phyloP scores from a whole-genome alignment of 1,284 basidiomycete genomes.

The Hymenochaete sp. region DNA sequence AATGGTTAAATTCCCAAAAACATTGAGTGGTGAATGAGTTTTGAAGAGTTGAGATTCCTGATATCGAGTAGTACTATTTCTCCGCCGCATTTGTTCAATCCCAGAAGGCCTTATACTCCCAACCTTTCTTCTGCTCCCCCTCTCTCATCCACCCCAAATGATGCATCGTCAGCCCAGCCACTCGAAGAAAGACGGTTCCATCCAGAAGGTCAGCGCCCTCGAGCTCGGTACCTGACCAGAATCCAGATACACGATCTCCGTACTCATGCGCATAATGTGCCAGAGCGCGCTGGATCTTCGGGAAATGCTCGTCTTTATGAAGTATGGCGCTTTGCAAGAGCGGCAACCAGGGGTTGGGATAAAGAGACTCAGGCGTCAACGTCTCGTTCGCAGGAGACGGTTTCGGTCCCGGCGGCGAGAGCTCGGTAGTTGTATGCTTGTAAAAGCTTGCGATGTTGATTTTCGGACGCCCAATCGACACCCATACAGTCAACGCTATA shows the following conservation, averaged over 20 bases:
- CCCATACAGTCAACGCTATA: slow-evolving; percentile 28
- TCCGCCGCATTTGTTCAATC: no score
- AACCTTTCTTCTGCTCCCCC: slow-evolving; percentile 27
- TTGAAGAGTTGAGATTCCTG: no score
- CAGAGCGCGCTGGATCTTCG: slow-evolving; percentile 50
- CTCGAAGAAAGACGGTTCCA: slow-evolving; percentile 50
- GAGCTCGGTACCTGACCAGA: slow-evolving; percentile 21
- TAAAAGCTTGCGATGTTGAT: slow-evolving; percentile 33
- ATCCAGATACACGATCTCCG: slow-evolving; percentile 31
- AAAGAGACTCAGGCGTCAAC: slow-evolving; percentile 27
- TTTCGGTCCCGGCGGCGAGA: slow-evolving; percentile 25
- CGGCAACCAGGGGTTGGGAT: slow-evolving; percentile 48
- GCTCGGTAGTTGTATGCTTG: slow-evolving; percentile 19
- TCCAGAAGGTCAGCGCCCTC: slow-evolving; percentile 44
- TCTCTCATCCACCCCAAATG: slow-evolving; percentile 47
- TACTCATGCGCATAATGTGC: slow-evolving; percentile 44
- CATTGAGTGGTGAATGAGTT: no score
- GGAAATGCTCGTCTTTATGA: slow-evolving; percentile 55
- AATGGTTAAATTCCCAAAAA: no score
- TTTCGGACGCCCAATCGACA: slow-evolving; percentile 32
- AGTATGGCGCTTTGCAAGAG: slow-evolving; percentile 40
- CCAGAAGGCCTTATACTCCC: slow-evolving; percentile 15
- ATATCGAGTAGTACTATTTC: no score
- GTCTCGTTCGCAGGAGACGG: slow-evolving; percentile 28
- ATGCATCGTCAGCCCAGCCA: slow-evolving; percentile 41